These are phyloP conservation scores for Populus tomentosa DNA, from an alignment of 441 rosid genomes.

Conservation along the genomic window DNA sequence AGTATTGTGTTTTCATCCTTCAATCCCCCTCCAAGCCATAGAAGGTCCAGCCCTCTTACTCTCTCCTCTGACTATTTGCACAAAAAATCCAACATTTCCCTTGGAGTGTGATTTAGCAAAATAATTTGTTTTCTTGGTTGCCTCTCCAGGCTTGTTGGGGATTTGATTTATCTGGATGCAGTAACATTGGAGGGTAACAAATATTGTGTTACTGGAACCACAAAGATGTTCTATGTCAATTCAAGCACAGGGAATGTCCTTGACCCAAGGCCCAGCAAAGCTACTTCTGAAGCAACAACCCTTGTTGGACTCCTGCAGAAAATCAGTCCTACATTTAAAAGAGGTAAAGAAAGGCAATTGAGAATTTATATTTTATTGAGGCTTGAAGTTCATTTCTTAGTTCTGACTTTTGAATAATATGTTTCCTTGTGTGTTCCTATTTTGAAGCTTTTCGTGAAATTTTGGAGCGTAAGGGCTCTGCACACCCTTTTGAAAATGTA, in stretches of 20 bases:
- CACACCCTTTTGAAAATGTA: conserved; percentile 98
- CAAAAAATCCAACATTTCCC: not conserved
- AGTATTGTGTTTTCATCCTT: conserved; percentile 90
- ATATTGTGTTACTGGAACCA: conserved; percentile 85
- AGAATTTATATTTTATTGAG: not conserved
- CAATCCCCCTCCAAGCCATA: conserved; percentile 95
- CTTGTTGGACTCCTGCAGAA: conserved; percentile 91
- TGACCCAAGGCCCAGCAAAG: conserved; percentile 81
- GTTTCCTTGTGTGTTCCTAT: conserved; percentile 16
- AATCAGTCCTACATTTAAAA: conserved; percentile 84
- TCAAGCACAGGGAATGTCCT: conserved; percentile 73
- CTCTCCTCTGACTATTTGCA: not conserved
- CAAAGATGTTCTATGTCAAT: conserved; percentile 81
- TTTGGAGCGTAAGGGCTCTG: conserved; percentile 90
- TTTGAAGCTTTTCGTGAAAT: conserved; percentile 88
- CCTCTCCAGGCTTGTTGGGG: conserved; percentile 84
- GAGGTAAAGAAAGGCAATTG: conserved; percentile 44
- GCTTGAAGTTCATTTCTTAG: conserved; percentile 2
- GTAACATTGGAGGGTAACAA: conserved; percentile 81
- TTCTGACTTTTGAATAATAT: conserved; percentile 7
- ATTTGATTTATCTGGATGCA: conserved; percentile 85
- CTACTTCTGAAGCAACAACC: conserved; percentile 77
- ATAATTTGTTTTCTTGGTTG: conserved; percentile 6
- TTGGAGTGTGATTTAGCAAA: conserved; percentile 13
- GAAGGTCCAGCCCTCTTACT: conserved; percentile 46